Base-by-base conservation (phyloP, 768 basidiomycete genomes). In the Amanita thiersii region DNA sequence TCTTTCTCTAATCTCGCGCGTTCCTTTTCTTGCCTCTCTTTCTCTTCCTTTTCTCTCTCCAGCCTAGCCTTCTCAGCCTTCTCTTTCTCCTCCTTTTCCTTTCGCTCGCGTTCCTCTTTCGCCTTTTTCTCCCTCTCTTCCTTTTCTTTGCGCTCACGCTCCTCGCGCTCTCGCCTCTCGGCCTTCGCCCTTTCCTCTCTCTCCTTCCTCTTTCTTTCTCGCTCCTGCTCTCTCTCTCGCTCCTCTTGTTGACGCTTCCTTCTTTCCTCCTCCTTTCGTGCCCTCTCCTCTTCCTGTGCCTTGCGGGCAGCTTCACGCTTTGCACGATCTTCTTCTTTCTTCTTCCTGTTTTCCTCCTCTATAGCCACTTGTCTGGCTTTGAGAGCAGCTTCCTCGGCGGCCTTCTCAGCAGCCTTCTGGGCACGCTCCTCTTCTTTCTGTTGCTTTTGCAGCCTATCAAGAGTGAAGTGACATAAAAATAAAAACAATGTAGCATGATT, bases 341-440 rank as follows among this genome's bases (percentile, higher is more conserved):
- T 81, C 66, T 79, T 83, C 47, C 79, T 78, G 49, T 72, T 72
- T 56, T 90, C 90, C 48, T 87, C 86, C 56, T 94, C 91, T 23
- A 75, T 68, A 3, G 80, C 83, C 17, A 69, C 74, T 44, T 84
- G 87, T 54, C 81, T 83, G 5, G 82, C 84, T 58, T 83, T 85
- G 37, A 65, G 41, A 2, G 83, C 82, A 7, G 82, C 85, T 47
- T 92, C 89, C 56, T 90, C 89, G 3, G 84, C 89, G 7, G 86
- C 86, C 56, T 81, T 81, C 60, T 88, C 89, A 3, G 87, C 88
- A 15, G 88, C 86, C 50, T 77, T 77, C 15, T 72, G 75, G 5
- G 88, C 87, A 46, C 79, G 78, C 61, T 93, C 92, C 57, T 90
- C 88, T 47, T 98, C 96, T 57, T 94, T 94, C 31, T 83, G 86